A percentile compares a stretch with the other conserved stretches of the same genome.
These are phyloP conservation scores for Acanthamoeba quina DNA, from an alignment of 208 protist genomes.

Conservation along the genomic window DNA sequence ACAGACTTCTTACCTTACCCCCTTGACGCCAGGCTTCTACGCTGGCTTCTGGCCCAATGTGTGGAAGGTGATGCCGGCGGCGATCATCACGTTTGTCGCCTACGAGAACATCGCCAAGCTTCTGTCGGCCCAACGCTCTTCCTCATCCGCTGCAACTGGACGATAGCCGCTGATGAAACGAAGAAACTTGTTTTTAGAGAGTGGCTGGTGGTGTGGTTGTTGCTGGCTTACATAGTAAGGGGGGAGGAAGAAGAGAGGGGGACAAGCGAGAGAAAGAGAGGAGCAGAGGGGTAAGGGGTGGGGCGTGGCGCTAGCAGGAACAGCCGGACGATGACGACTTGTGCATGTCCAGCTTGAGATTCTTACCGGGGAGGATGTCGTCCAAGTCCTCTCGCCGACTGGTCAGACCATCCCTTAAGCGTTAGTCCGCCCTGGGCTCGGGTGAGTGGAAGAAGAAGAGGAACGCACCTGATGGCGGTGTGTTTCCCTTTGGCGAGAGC, in stretches of 20 bases:
- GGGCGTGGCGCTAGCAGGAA: conserved; percentile 45
- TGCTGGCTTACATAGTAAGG: background rate
- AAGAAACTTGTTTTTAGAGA: too few species aligned
- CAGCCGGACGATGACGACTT: background rate
- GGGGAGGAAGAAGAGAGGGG: too few species aligned
- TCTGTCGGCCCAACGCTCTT: background rate
- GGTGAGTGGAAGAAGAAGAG: background rate
- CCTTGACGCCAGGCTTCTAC: conserved; percentile 77
- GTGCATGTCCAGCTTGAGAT: background rate
- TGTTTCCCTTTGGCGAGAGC: background rate
- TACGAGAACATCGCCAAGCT: conserved; percentile 79
- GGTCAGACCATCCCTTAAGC: too few species aligned
- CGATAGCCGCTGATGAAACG: too few species aligned
- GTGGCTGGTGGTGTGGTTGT: too few species aligned
- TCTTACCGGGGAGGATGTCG: background rate
- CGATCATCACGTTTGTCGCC: conserved; percentile 77
- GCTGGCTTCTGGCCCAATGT: conserved; percentile 78
- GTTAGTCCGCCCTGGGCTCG: background rate
- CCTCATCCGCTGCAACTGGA: background rate
- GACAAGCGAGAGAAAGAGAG: background rate
- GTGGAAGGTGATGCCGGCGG: conserved; percentile 61
- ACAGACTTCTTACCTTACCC: too few species aligned
- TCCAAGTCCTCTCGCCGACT: background rate
- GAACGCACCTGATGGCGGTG: background rate
- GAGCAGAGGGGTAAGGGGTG: too few species aligned